Percentiles rank a stretch among this genome's conserved stretches.
phyloP scores from a whole-genome alignment of 2,329 filamentous ascomycete genomes.

The Stemphylium vesicarium region DNA sequence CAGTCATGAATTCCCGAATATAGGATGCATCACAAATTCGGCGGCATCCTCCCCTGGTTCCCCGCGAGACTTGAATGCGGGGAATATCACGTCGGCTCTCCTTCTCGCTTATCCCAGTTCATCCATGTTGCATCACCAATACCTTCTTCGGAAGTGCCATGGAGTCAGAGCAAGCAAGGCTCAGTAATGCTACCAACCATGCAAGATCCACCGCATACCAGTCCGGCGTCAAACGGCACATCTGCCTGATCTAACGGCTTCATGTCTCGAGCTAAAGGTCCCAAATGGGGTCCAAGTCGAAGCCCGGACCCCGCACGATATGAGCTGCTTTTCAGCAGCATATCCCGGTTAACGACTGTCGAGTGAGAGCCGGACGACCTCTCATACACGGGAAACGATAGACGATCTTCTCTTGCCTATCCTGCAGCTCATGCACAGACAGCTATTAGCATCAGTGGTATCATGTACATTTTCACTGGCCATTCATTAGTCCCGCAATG shows the following conservation, averaged over 20 bases:
- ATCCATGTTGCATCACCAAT: neutral
- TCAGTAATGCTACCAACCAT: neutral
- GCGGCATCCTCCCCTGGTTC: neutral
- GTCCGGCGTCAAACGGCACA: neutral
- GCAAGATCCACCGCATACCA: neutral
- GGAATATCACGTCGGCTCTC: conserved; percentile 2
- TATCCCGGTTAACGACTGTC: conserved; percentile 16
- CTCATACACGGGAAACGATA: conserved; percentile 18
- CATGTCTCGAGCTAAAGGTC: neutral
- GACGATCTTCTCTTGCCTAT: conserved; percentile 8
- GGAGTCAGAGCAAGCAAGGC: neutral
- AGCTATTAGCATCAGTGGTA: neutral
- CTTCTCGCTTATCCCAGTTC: conserved; percentile 3
- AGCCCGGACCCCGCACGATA: neutral
- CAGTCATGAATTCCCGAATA: neutral
- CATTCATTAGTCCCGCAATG: neutral
- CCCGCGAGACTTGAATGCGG: neutral
- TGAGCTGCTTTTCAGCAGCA: neutral
- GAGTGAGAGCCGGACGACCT: neutral
- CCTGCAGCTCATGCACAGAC: neutral
- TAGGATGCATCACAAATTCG: neutral
- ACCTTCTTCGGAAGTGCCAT: neutral
- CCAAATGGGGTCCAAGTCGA: neutral
- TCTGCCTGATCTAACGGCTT: neutral
- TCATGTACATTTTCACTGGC: neutral